Base-by-base conservation (phyloP, 371 early-diverging fungal species). In the Lichtheimia ramosa region DNA sequence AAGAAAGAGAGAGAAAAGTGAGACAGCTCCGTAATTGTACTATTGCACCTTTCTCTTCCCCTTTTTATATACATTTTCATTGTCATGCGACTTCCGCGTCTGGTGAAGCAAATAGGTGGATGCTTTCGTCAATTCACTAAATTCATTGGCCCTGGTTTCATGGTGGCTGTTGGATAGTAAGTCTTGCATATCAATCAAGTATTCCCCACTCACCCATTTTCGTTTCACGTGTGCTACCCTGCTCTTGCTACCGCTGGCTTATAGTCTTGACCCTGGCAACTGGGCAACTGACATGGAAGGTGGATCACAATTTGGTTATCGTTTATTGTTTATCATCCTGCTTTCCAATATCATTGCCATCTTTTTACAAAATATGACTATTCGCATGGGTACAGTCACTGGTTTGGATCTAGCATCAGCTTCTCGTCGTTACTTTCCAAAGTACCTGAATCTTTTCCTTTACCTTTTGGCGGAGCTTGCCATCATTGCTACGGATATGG, bases 331-430 rank as follows among this genome's bases (percentile, higher is more conserved):
- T 58, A 78, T 92, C 51, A 81, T 93, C 54, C 65, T 92, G 34
- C 41, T 89, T n/a, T 88, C 94, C 21, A 91, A 88, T 68, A 14
- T 89, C 21, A 83, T 91, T 70, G 92, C 94, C 23, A 74, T 92
- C 8, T 77, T 90, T 28, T 83, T 93, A 20, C 92, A 93, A 73
- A 87, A 82, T 43, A 72, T 92, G 13, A 84, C 90, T 15, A 84
- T 92, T 69, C 87, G 88, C 59, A 70, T 91, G 48, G 94, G 94
- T 8, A 82, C 90, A n/a, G 85, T 92, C 6, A 76, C 91, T 21
- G 90, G 90, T 8, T 62, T 83, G 12, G 94, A 93, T 62, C 68
- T 93, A 48, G 91, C 92, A 16, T 80, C 86, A 52, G 77, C 85
- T 2, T 92, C 90, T 53, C 74, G 86, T 23, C 65, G 65, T 51